Base-by-base conservation (phyloP, 2,329 filamentous ascomycete genomes). In the Zymoseptoria passerinii region DNA sequence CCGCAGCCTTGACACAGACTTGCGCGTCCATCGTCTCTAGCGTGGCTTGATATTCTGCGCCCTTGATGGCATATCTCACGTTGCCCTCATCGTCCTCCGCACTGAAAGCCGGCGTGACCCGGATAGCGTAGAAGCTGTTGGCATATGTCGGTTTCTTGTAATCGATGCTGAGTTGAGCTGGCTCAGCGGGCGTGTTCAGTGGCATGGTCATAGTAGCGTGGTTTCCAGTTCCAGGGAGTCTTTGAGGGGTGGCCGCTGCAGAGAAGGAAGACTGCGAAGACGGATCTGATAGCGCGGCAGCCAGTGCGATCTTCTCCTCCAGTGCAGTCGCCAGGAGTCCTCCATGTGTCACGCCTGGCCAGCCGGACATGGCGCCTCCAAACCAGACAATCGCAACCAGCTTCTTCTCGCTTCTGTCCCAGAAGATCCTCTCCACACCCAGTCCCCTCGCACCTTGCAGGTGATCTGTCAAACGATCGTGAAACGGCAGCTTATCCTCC, bases 311-410 rank as follows among this genome's bases (percentile, higher is more conserved):
- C 54, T 80, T 81, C 75, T 91, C 88, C 70, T 89, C 83, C 44
- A 91, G 73, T 3, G 89, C 71, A 0, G 85, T 90, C 7, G 85
- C 86, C 53, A 88, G 78, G 6, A 80, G 77, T 13, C 88, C 88
- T 57, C 88, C 88, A 74, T 92, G 88, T 54, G 84, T 83, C 48
- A 88, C 77, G 10, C 81, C 80, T 1, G 88, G 88, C 86, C 87
- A 92, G 3, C 89, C 88, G 52, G 80, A 77, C 19, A 87, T 69
- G 1, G 77, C 81, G n/a, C 77, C 71, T 6, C 88, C 89, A 56
- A 91, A 79, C 76, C 80, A 88, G 4, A 91, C 76, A n/a, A 91
- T 78, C 53, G 79, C 81, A 9, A 86, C 74, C 35, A 84, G 71
- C 65, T 83, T 81, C 63, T 83, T 79, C 6, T 83, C 82, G 28